Percentiles rank a stretch among this genome's conserved stretches.
These are phyloP conservation scores for Pythium pyrilobum DNA, from an alignment of 352 stramenopile genomes.

Conservation along the genomic window DNA sequence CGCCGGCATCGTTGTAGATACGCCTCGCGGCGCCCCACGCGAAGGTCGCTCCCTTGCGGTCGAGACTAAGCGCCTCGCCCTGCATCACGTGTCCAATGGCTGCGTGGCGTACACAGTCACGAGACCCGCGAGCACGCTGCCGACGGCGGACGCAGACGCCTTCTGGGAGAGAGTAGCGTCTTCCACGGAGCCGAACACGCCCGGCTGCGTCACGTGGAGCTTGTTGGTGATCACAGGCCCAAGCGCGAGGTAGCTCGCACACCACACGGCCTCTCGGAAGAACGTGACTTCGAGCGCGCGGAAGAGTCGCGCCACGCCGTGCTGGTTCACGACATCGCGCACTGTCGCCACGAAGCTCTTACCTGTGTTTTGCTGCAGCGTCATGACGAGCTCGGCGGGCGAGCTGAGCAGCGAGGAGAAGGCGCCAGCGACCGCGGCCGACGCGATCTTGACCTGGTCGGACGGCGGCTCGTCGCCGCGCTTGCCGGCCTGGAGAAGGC, in stretches of 20 bases:
- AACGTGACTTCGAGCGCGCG: slow-evolving; percentile 56
- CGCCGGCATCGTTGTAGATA: slow-evolving; percentile 47
- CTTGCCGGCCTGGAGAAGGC: slow-evolving; percentile 29
- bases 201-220: slow-evolving; percentile 47
- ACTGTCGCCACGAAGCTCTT: slow-evolving; percentile 61
- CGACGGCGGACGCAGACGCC: slow-evolving; percentile 48
- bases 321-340: slow-evolving; percentile 38
- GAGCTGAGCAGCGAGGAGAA: slow-evolving; percentile 62
- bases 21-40: slow-evolving; percentile 35
- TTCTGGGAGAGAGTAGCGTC: slow-evolving; percentile 55
- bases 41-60: slow-evolving; percentile 27
- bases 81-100: slow-evolving; percentile 85
- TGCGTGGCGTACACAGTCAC: slow-evolving; percentile 73
- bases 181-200: slow-evolving; percentile 46
- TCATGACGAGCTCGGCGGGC: slow-evolving; percentile 81
- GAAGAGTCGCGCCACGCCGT: slow-evolving; percentile 48
- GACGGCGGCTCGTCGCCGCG: slow-evolving; percentile 18
- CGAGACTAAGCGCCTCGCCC: slow-evolving; percentile 53
- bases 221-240: slow-evolving; percentile 61
- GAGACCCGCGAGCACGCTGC: slow-evolving; percentile 67
- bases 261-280: slow-evolving; percentile 68
- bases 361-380: slow-evolving; percentile 79
- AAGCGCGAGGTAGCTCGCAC: slow-evolving; percentile 70
- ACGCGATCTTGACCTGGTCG: slow-evolving; percentile 51
- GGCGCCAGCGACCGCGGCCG: slow-evolving; percentile 55